Base-by-base conservation (phyloP, 2,329 filamentous ascomycete genomes). In the Talaromyces sp. region DNA sequence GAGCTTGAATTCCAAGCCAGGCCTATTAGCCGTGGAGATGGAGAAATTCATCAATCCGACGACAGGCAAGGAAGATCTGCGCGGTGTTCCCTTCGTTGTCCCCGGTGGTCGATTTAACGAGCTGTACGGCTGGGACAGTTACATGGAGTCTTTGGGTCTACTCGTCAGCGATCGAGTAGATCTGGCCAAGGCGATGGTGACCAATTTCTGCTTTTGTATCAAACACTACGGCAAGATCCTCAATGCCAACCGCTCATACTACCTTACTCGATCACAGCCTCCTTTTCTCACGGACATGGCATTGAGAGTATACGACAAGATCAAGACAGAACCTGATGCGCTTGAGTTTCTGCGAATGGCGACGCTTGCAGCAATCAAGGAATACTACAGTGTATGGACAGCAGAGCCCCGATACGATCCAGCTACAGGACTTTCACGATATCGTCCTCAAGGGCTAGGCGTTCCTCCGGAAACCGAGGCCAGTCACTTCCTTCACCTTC, bases 221-320 rank as follows among this genome's bases (percentile, higher is more conserved):
- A 87, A 92, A 72, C 93, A 99, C 75, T 99, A 99, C 71, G 93
- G 92, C 68, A 99, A 97, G 78, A 96, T 99, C 60, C 84, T 97
- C 64, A 99, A 99, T 74, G 94, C 94, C 53, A 99, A 94, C 58
- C 85, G 94, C 36, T 92, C 92, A 1, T 99, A 99, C 79, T 99
- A 99, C 70, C 85, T 99, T 15, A 88, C 85, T 63, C 88, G 94
- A 59, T 97, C 94, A 2, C 94, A 99, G 74, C 94, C 94, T 2
- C 94, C 94, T 0, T 97, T 99, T 77, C 78, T 99, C 58, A 99
- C 94, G 1, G 94, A 99, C 73, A 97, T 99, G 91, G 89, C 93
- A 10, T 80, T 97, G 52, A 88, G 91, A 57, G 91, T 96, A 41
- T 97, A 94, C 71, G 91, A 97, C 67, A 89, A 88, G 69, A 97